Percentiles rank a stretch among this genome's conserved stretches.
Evolutionary conservation across 1,139 yeast genomes (phyloP).

Genomic region (Suhomyces atakaporum): DNA sequence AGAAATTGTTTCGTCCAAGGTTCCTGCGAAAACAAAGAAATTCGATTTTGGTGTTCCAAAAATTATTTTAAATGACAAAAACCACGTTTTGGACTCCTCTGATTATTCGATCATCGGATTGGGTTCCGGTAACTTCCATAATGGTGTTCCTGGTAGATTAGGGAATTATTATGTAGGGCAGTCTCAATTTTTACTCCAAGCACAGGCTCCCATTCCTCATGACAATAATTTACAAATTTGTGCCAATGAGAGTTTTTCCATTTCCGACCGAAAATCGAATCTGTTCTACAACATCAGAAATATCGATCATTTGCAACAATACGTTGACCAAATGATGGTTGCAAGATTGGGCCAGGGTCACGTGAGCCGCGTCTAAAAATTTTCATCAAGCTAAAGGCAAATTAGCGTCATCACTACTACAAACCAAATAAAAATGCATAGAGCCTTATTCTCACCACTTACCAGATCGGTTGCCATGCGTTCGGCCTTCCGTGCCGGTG

Average conservation of each 20-base stretch:
- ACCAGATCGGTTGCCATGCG: conserved; percentile 28
- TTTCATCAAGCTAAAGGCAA: conserved; percentile 3
- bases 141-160: conserved; percentile 14
- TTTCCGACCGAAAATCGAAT: conserved; percentile 2
- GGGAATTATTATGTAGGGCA: conserved; percentile 17
- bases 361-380: conserved; percentile 10
- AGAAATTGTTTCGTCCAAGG: conserved; percentile 21
- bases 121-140: conserved; percentile 3
- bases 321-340: conserved; percentile 13
- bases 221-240: conserved; percentile 12
- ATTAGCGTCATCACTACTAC: neutral
- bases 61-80: conserved; percentile 7
- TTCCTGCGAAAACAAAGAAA: neutral
- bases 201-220: conserved; percentile 9
- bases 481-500: conserved; percentile 18
- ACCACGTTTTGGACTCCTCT: conserved; percentile 11
- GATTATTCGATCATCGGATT: conserved; percentile 17
- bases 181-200: conserved; percentile 2
- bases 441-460: conserved; percentile 30
- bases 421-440: conserved; percentile 27
- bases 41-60: conserved; percentile 16
- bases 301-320: conserved; percentile 14
- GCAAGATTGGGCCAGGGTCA: conserved; percentile 4
- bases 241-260: conserved; percentile 12
- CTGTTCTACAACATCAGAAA: conserved; percentile 11